A percentile compares a stretch with the other conserved stretches of the same genome.
Evolutionary conservation across 352 stramenopile genomes (phyloP).

Genomic region (Poterioochromonas sp.): DNA sequence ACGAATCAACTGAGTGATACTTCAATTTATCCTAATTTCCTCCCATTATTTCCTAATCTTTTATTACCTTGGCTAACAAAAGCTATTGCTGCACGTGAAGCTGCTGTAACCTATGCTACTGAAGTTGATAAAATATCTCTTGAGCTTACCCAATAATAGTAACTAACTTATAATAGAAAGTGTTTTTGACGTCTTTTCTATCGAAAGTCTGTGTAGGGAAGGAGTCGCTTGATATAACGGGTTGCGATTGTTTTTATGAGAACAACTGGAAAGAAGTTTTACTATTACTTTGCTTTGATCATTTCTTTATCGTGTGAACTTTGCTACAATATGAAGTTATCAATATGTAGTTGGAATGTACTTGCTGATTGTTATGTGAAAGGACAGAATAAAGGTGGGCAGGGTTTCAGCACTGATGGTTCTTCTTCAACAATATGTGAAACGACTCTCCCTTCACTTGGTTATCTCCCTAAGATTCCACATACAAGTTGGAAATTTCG

Average conservation of each 20-base stretch:
- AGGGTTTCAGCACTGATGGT: no score
- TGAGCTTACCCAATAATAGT: no score
- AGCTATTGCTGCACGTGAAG: conserved; percentile 1
- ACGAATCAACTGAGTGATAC: background rate
- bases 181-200: no score
- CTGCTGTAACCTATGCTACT: background rate
- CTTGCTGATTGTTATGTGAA: conserved; percentile 17
- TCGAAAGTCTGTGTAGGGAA: no score
- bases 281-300: no score
- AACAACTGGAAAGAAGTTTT: no score
- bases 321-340: background rate
- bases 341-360: background rate
- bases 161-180: no score
- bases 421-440: no score
- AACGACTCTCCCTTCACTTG: no score
- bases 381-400: background rate
- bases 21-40: background rate
- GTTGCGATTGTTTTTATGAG: no score
- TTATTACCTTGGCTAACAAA: conserved; percentile 19
- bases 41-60: background rate
- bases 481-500: conserved; percentile 5
- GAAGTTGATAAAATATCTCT: background rate
- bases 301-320: no score
- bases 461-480: background rate
- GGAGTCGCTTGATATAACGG: no score